These are phyloP conservation scores for Macrocybe gigantea DNA, from an alignment of 768 basidiomycete species.

Conservation along the genomic window DNA sequence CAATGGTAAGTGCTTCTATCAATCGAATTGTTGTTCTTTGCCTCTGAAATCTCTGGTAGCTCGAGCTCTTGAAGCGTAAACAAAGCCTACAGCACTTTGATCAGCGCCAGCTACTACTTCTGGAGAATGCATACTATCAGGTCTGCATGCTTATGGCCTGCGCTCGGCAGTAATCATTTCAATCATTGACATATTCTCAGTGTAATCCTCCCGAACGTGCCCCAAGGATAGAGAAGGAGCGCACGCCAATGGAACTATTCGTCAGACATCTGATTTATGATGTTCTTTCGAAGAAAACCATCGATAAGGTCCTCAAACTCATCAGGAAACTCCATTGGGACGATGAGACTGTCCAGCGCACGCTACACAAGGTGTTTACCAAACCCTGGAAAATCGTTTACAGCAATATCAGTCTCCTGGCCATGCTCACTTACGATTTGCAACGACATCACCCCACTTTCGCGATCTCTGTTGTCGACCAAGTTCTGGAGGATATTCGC, in stretches of 20 bases:
- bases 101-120: conserved; percentile 77
- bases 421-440: conserved; percentile 93
- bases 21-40: neutral
- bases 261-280: conserved; percentile 94
- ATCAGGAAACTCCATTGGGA: conserved; percentile 96
- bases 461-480: conserved; percentile 83
- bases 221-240: conserved; percentile 79
- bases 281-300: conserved; percentile 85
- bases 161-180: neutral
- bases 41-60: conserved; percentile 21
- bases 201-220: conserved; percentile 96
- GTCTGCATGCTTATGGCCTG: conserved; percentile 28
- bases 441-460: conserved; percentile 92
- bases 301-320: conserved; percentile 93
- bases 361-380: conserved; percentile 86
- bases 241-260: conserved; percentile 85
- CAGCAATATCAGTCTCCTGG: conserved; percentile 80
- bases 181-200: conserved; percentile 29
- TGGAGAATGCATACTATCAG: conserved; percentile 99
- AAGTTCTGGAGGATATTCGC: conserved; percentile 89
- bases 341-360: conserved; percentile 51
- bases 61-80: conserved; percentile 93
- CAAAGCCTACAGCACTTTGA: conserved; percentile 92
- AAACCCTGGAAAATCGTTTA: conserved; percentile 98
- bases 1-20: conserved; percentile 58